These are phyloP conservation scores for Centrapalus pauciflorus DNA, from an alignment of 129 eudicot genomes.

Conservation along the genomic window DNA sequence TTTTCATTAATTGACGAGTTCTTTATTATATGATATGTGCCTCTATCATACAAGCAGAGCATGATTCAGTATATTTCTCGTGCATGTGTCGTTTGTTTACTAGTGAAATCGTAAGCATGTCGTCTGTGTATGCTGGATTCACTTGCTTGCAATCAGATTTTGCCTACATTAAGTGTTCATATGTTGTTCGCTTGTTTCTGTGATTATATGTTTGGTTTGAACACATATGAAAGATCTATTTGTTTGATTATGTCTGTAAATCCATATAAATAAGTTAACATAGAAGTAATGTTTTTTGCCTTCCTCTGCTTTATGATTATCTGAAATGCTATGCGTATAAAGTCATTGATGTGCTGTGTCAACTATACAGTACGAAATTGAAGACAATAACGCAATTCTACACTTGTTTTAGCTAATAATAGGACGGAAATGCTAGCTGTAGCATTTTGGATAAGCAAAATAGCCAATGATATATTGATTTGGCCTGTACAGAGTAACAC, in stretches of 20 bases:
- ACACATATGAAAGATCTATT: background rate
- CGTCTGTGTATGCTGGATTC: background rate
- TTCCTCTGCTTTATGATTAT: background rate
- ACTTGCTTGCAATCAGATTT: background rate
- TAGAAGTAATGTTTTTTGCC: background rate
- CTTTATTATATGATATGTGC: background rate
- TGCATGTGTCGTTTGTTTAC: slow-evolving; percentile 5
- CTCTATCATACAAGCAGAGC: background rate
- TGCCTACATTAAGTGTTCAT: background rate
- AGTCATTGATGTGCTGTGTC: slow-evolving; percentile 2
- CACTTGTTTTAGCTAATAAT: background rate
- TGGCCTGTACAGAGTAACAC: background rate
- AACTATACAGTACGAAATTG: slow-evolving; percentile 1
- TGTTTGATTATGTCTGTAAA: slow-evolving; percentile 12
- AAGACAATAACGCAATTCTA: background rate
- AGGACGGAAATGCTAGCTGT: background rate
- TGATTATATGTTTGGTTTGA: background rate
- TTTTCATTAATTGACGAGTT: background rate
- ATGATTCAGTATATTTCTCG: background rate
- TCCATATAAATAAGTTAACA: background rate
- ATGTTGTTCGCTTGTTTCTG: slow-evolving; percentile 2
- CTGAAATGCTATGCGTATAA: background rate
- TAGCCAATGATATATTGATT: slow-evolving; percentile 6
- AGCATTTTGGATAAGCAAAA: background rate
- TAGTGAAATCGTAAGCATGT: slow-evolving; percentile 4